Evolutionary conservation across 2,329 filamentous ascomycete genomes (phyloP).

Genomic region (Dothidotthia symphoricarpi): DNA sequence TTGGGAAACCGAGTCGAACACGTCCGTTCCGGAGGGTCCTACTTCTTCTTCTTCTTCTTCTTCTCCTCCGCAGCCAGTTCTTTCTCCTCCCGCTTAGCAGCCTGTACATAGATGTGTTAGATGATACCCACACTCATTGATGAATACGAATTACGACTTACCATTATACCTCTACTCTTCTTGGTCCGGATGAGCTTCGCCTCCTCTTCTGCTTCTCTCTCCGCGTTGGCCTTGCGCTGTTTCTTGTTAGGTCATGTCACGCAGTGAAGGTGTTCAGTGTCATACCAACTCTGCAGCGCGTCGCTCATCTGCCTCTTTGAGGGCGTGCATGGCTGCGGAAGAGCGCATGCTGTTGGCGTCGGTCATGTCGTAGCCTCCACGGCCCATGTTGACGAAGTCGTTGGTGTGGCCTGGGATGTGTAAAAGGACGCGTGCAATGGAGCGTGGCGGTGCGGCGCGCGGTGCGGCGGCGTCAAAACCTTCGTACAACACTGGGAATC

Average conservation of each 20-base stretch:
- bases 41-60: background rate
- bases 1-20: too few species aligned
- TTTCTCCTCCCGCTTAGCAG: background rate
- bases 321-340: constrained; percentile 2
- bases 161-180: constrained; percentile 9
- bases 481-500: too few species aligned
- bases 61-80: background rate
- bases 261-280: background rate
- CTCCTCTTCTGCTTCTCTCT: constrained; percentile 1
- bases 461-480: background rate
- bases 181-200: constrained; percentile 11
- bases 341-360: constrained; percentile 3
- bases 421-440: too few species aligned
- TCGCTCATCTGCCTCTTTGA: constrained; percentile 2
- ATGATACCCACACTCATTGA: too few species aligned
- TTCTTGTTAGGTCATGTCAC: background rate
- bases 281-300: constrained; percentile 6
- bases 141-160: too few species aligned
- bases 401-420: background rate
- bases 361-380: constrained; percentile 20
- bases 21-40: too few species aligned
- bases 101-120: constrained; percentile 1
- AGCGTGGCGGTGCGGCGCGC: background rate
- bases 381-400: constrained; percentile 13
- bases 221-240: background rate